Conservation (phyloP, 2,329 filamentous ascomycete genomes). For the Colletotrichum theobromicola region DNA sequence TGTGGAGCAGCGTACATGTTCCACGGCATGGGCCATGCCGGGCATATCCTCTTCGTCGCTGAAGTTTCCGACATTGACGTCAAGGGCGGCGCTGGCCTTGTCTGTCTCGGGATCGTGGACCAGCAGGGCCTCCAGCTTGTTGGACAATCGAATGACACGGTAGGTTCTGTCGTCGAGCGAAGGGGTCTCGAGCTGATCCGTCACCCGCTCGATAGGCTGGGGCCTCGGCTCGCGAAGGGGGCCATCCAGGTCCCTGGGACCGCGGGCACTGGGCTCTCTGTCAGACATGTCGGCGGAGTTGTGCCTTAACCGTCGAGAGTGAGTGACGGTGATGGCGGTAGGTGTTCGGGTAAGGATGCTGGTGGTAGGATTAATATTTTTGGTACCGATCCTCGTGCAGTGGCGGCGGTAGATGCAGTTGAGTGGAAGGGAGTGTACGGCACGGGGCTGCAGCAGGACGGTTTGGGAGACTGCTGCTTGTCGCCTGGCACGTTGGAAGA, state of each 20-base stretch:
- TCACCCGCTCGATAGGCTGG: slow-evolving; percentile 49
- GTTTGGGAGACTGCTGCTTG: slow-evolving; percentile 12
- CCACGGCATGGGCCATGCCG: slow-evolving; percentile 93
- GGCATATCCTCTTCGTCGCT: slow-evolving; percentile 91
- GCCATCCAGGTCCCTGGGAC: slow-evolving; percentile 15
- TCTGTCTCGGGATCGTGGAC: slow-evolving; percentile 96
- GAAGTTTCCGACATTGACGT: slow-evolving; percentile 96
- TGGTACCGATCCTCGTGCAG: background rate
- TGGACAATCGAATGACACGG: slow-evolving; percentile 82
- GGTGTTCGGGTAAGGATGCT: background rate
- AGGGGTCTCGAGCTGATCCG: slow-evolving; percentile 81
- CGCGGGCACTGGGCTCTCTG: slow-evolving; percentile 22
- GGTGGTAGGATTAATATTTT: background rate
- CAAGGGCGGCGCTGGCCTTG: slow-evolving; percentile 93
- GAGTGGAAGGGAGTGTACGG: background rate
- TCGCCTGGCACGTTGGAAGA: slow-evolving; percentile 6
- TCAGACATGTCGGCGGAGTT: slow-evolving; percentile 22
- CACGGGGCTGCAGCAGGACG: slow-evolving; percentile 14
- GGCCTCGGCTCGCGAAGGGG: slow-evolving; percentile 33
- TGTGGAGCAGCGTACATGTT: slow-evolving; percentile 67
- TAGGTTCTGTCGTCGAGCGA: slow-evolving; percentile 87
- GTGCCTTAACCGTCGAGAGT: background rate
- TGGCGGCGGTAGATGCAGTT: background rate
- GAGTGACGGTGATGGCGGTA: background rate
- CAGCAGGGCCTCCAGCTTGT: slow-evolving; percentile 87